phyloP scores from a whole-genome alignment of 164 flowering plant species.

The Umbellularia californica region DNA sequence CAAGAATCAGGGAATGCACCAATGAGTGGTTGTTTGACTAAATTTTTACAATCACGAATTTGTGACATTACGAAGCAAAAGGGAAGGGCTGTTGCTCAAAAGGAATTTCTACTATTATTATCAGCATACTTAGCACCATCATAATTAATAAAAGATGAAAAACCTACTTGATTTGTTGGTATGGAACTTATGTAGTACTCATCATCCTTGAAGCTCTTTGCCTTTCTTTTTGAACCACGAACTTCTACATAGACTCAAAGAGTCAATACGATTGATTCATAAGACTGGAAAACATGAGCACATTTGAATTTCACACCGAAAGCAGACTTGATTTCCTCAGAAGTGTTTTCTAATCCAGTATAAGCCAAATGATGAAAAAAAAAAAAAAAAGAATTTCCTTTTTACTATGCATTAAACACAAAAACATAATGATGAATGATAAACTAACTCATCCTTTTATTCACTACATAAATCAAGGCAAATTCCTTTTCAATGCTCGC shows the following conservation, averaged over 20 bases:
- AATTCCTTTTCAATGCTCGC: too few relatives aligned
- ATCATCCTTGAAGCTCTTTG: conserved; percentile 78
- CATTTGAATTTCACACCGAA: background rate
- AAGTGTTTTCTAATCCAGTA: background rate
- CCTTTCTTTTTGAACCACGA: conserved; percentile 67
- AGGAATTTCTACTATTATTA: background rate
- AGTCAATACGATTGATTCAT: background rate
- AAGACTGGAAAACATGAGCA: background rate
- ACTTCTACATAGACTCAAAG: conserved; percentile 15
- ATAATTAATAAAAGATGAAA: conserved; percentile 3
- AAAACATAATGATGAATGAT: background rate
- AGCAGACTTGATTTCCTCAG: background rate
- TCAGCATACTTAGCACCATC: background rate
- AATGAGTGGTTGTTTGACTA: too few relatives aligned
- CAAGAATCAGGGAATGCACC: too few relatives aligned
- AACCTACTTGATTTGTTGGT: conserved; percentile 76
- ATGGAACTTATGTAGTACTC: conserved; percentile 81
- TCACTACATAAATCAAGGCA: background rate
- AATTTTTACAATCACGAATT: too few relatives aligned
- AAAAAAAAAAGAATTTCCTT: background rate
- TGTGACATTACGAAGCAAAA: background rate
- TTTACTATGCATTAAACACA: background rate
- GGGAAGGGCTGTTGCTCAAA: background rate
- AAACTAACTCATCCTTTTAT: background rate
- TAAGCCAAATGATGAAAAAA: background rate